These are phyloP conservation scores for Globomyces sp. DNA, from an alignment of 371 early-diverging fungal genomes.

Conservation along the genomic window DNA sequence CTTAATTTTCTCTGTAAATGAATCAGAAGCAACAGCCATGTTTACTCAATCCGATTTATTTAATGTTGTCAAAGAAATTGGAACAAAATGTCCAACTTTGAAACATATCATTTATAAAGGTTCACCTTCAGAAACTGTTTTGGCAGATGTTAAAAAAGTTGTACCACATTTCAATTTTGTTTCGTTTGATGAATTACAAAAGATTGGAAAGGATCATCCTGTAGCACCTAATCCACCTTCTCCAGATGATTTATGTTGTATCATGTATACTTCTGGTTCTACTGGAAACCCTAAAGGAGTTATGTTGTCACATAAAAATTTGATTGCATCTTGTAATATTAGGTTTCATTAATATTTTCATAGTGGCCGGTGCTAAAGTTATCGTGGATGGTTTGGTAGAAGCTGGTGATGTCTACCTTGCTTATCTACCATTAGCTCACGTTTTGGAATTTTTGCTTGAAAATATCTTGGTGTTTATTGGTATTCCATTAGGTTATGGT, in stretches of 20 bases:
- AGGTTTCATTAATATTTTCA: too few relatives aligned
- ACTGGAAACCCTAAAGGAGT: constrained; percentile 87
- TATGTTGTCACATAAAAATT: constrained; percentile 78
- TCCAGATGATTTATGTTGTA: constrained; percentile 76
- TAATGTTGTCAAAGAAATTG: constrained; percentile 53
- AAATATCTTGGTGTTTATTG: constrained; percentile 44
- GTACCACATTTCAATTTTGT: constrained; percentile 46
- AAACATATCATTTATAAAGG: constrained; percentile 75
- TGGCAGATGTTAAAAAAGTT: constrained; percentile 42
- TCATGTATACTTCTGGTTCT: constrained; percentile 94
- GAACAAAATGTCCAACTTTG: constrained; percentile 60
- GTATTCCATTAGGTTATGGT: constrained; percentile 88
- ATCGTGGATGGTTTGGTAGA: constrained; percentile 46
- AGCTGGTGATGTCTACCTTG: constrained; percentile 68
- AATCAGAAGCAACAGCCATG: constrained; percentile 72
- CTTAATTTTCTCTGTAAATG: constrained; percentile 79
- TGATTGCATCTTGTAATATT: constrained; percentile 58
- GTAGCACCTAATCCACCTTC: constrained; percentile 63
- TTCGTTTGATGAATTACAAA: constrained; percentile 58
- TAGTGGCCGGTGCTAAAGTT: constrained; percentile 56
- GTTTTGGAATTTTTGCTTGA: constrained; percentile 45
- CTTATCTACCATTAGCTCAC: constrained; percentile 95
- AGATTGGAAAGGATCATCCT: constrained; percentile 64
- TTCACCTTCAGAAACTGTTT: constrained; percentile 48
- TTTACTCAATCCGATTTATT: constrained; percentile 84